Evolutionary conservation across 257 asterid species (phyloP).

Genomic region (Sherardia arvensis): DNA sequence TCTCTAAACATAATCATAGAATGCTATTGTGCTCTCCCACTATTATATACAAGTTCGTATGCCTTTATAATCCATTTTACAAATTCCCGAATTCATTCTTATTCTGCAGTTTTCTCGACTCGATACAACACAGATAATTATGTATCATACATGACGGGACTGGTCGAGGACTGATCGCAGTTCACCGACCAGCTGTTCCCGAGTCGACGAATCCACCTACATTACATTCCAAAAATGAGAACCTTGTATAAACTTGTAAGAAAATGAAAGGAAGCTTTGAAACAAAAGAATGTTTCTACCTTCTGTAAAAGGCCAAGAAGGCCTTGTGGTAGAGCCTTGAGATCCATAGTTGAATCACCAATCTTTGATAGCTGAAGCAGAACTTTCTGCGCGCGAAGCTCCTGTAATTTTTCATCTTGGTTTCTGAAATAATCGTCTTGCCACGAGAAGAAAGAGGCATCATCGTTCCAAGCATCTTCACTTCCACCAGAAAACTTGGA

Average conservation of each 20-base stretch:
- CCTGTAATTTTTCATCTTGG: conserved; percentile 62
- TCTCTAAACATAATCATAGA: not conserved
- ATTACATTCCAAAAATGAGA: conserved; percentile 2
- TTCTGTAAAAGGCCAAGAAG: conserved; percentile 60
- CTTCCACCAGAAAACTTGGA: conserved; percentile 39
- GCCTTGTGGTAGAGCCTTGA: conserved; percentile 70
- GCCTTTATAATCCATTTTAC: not conserved
- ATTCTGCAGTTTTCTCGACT: not conserved
- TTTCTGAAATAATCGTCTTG: conserved; percentile 45
- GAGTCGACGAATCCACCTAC: conserved; percentile 68
- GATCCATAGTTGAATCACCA: conserved; percentile 61
- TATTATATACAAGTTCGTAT: conserved; percentile 13
- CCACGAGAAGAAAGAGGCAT: conserved; percentile 73
- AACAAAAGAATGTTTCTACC: conserved; percentile 27
- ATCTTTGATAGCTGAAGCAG: conserved; percentile 51
- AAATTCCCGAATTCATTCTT: not conserved
- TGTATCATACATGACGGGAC: conserved; percentile 14
- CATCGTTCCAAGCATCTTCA: conserved; percentile 59
- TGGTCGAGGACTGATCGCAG: conserved; percentile 40
- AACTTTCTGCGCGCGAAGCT: conserved; percentile 50
- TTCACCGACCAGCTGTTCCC: conserved; percentile 50
- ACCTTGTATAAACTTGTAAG: not conserved
- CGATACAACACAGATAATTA: not conserved
- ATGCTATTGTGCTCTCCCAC: conserved; percentile 5
- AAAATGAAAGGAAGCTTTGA: not conserved